phyloP scores from a whole-genome alignment of 2,329 filamentous ascomycete genomes.

The Aspergillus brasiliensis region DNA sequence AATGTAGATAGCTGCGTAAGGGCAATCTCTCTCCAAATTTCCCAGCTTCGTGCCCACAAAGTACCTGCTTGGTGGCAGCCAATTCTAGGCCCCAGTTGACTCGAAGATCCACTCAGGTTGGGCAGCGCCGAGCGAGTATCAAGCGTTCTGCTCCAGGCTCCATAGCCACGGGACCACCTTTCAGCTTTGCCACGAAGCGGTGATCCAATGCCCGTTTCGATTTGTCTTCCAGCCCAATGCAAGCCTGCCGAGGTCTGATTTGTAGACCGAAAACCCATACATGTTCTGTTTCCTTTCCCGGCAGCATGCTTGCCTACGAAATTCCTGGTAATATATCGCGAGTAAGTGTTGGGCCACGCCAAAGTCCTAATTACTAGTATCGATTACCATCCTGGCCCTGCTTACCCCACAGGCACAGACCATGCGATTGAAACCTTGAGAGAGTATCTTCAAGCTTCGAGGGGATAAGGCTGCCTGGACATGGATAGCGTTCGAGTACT shows the following conservation, averaged over 20 bases:
- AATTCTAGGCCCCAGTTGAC: slow-evolving; percentile 15
- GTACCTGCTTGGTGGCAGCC: background rate
- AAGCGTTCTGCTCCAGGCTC: slow-evolving; percentile 13
- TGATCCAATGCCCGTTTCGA: slow-evolving; percentile 15
- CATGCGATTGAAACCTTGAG: background rate
- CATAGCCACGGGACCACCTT: slow-evolving; percentile 17
- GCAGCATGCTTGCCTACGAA: background rate
- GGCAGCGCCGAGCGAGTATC: slow-evolving; percentile 18
- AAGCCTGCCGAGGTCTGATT: background rate
- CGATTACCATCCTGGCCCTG: background rate
- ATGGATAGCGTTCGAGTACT: background rate
- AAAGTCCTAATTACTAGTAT: background rate
- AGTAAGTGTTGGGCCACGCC: background rate
- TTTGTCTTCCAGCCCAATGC: slow-evolving; percentile 4
- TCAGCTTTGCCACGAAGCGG: slow-evolving; percentile 23
- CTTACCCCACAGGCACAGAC: background rate
- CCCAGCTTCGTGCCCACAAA: background rate
- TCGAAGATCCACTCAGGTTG: slow-evolving; percentile 19
- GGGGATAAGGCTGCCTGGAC: background rate
- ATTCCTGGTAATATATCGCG: background rate
- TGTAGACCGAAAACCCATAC: background rate
- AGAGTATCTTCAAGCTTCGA: background rate
- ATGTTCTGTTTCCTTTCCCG: background rate
- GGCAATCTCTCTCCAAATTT: background rate
- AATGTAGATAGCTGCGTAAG: background rate